Base-by-base conservation (phyloP, 2,329 filamentous ascomycete species). In the Botrytis fragariae region DNA sequence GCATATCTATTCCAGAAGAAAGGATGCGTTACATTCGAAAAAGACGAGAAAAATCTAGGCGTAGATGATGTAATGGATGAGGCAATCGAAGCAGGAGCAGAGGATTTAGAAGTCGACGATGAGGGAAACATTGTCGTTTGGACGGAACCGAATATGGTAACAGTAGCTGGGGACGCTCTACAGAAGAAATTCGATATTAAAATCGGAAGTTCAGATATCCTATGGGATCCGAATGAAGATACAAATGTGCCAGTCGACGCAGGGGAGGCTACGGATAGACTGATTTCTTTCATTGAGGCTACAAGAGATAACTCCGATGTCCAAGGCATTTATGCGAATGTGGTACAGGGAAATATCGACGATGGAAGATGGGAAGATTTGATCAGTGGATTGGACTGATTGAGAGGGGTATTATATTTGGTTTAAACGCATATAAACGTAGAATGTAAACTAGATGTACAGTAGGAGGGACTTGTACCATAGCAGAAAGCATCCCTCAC, bases 1-100 rank as follows among this genome's bases (percentile, higher is more conserved):
- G 89, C 89, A 12, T 98, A 95, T 83, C 87, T 97, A 79, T 99
- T 99, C 81, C 88, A 93, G 72, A 92, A 92, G 79, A 91, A 91
- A 74, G 96, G 96, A 2, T 87, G 91, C 70, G 87, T 94, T 42
- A 85, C 91, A 5, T 91, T 98, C 79, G 89, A 90, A 79, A 84
- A 86, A 75, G 87, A 87, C 76, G 86, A 88, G 65, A 75, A 83
- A 39, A 82, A 81, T 37, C 80, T 82, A 2, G 81, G 85, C 16
- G 87, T 89, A 9, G 89, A 96, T 69, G 91, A 94, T 57, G 88
- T 93, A 37, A 84, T 98, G 60, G 91, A 98, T 77, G 88, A 91
- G 71, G 94, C 93, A 9, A 90, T 98, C 69, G 95, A 98, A 80
- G 92, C 92, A 16, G 95, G 94, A 16, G 93, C 92, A 1, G 89